Base-by-base conservation (phyloP, 192 early-diverging fungal genomes). In the Coemansia javaensis region DNA sequence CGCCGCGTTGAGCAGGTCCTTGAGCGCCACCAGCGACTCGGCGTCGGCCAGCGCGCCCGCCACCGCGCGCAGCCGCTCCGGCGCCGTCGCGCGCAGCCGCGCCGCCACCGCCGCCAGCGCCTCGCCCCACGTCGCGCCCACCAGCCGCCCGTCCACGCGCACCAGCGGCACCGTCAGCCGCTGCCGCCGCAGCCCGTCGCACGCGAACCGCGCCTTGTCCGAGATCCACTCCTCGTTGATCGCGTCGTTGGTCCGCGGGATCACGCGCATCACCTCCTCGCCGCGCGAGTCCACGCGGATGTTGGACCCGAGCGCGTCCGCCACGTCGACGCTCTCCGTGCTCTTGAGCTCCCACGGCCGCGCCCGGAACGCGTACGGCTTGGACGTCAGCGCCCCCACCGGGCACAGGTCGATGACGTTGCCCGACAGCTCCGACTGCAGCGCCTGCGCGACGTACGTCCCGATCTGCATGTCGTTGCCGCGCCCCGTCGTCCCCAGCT, bases 201-300 rank as follows among this genome's bases (percentile, higher is more conserved):
- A 91, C 34, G 87, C 84, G 60, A 91, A 96, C 25, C 96, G 85
- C 37, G 91, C 93, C 81, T 95, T 96, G 81, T 98, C 96, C 9
- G 91, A 91, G 50, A 98, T 91, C 96, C 96, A 98, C 79, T 98
- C 96, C 72, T 94, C 90, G 72, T 98, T 98, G 64, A 98, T 77
- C n/a, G 88, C 91, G 53, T 98, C 96, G 75, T 98, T 98, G 50
- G 92, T 77, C 30, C 91, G 88, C 24, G 96, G 96, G 10, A 97
- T 66, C 24, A 98, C 82, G 48, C 96, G 87, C 89, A 98, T 90
- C 14, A 98, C 90, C 70, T 98, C 93, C 21, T 90, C 75, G 56
- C 96, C 96, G 35, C 93, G 86, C 15, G 93, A 89, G 69, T 98
- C 96, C 38, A 98, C 78, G 44, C 93, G 88, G 62, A 98, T 94